These are phyloP conservation scores for Corymbia calophylla DNA, from an alignment of 441 rosid species.

Conservation along the genomic window DNA sequence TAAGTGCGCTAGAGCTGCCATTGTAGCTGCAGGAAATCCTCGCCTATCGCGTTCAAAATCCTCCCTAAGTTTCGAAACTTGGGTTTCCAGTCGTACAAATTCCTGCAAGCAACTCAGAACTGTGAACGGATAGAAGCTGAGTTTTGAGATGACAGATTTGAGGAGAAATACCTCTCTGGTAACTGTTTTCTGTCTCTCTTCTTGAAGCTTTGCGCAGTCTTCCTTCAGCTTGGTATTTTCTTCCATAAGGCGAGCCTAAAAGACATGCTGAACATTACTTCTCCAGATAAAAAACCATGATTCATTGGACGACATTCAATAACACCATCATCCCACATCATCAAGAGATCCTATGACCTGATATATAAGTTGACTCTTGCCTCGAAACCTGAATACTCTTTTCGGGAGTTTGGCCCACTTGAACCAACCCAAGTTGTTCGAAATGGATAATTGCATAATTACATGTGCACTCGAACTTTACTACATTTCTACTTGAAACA, in stretches of 20 bases:
- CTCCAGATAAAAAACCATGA: background rate
- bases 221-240: conserved; percentile 10
- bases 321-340: background rate
- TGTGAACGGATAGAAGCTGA: background rate
- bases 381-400: background rate
- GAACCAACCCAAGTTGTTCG: background rate
- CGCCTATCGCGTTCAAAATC: conserved; percentile 8
- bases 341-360: background rate
- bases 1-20: conserved; percentile 5
- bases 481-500: background rate
- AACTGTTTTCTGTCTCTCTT: conserved; percentile 6
- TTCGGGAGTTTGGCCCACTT: background rate
- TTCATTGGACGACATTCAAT: background rate
- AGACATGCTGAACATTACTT: background rate
- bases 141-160: background rate
- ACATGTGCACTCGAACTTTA: background rate
- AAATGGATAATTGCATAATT: background rate
- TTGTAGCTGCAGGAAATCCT: conserved; percentile 5
- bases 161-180: conserved; percentile 4
- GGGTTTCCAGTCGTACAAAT: conserved; percentile 9
- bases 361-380: background rate
- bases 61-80: conserved; percentile 8
- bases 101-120: conserved; percentile 2
- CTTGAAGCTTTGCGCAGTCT: background rate
- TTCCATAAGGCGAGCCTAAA: conserved; percentile 6